These are phyloP conservation scores for Dothiorella sarmentorum DNA, from an alignment of 2,329 filamentous ascomycete species.

Conservation along the genomic window DNA sequence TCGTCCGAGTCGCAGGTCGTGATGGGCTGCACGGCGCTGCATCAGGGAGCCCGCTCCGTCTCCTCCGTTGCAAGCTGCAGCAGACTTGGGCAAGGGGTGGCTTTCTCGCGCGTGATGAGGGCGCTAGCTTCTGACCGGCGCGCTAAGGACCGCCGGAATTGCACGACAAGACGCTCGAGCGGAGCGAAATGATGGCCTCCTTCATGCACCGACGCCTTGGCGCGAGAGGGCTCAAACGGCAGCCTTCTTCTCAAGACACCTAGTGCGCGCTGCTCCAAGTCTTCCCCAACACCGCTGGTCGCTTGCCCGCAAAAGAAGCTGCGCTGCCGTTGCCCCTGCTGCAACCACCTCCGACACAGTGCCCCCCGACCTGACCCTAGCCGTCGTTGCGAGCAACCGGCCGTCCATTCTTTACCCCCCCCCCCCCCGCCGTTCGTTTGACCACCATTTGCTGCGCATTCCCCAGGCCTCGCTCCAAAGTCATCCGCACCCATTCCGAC, in stretches of 20 bases:
- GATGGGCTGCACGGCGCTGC: neutral
- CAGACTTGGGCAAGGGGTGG: neutral
- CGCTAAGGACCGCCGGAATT: neutral
- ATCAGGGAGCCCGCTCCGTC: neutral
- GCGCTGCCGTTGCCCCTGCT: conserved; percentile 4
- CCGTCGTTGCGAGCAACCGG: conserved; percentile 11
- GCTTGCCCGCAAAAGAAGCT: conserved; percentile 4
- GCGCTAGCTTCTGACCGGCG: neutral
- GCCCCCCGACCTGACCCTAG: neutral
- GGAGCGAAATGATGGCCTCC: conserved; percentile 12
- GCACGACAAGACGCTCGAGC: neutral
- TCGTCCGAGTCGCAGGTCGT: neutral
- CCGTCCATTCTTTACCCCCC: conserved; percentile 15
- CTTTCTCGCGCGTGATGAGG: neutral
- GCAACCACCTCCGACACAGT: too few relatives aligned
- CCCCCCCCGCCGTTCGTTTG: conserved; percentile 9
- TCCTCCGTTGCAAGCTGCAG: too few relatives aligned
- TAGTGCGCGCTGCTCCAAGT: conserved; percentile 10
- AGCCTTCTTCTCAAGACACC: conserved; percentile 12
- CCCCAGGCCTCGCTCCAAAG: neutral
- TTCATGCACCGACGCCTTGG: conserved; percentile 16
- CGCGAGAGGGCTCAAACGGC: conserved; percentile 4
- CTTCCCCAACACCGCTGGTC: conserved; percentile 1
- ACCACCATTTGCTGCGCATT: too few relatives aligned
- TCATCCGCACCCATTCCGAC: conserved; percentile 6